Evolutionary conservation across 345 rosid species (phyloP), one percentile per base, ranked within the genome.

Genomic region (Pistacia vera): DNA sequence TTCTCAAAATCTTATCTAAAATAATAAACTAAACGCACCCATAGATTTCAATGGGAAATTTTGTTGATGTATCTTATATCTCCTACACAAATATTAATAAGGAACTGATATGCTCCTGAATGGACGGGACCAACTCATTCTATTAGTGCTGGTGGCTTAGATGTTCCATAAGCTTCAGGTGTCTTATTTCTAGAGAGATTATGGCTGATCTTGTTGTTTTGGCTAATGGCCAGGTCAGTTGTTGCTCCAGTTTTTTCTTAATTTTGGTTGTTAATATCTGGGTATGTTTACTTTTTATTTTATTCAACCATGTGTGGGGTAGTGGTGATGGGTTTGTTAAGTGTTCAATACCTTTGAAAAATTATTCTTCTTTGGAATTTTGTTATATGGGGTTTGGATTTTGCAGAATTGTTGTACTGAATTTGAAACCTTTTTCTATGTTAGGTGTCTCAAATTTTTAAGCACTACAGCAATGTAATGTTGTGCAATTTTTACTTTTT

Each of bases 201-300:
- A 87, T 87, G 90, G 58, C 17, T 72, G 93, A 90, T 59, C 92
- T 92, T 71, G 92, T 90, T 16, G 73, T 89, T 69, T 64, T 90
- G 70, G 83, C 85, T 51, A 81, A 89, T 70, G 95, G 92, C 0
- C 85, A 84, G 95, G 95, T 89, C 73, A 17, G 76, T 44, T 38
- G 28, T 66, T 70, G 2, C 11, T 63, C 52, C n/a, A 33, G 11
- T 51, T 73, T 63, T 56, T 68, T 16, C 22, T 20, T 41, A 16
- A 52, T 65, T 74, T 52, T 17, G 13, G 12, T 49, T 44, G 20
- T 65, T 17, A 25, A 17, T 11, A 54, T 63, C 44, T 20, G 44
- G 54, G 66, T 72, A 17, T 48, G 1, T 38, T 33, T 12, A 25
- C 17, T 41, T 3, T 41, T 41, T 41, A 5, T 5, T 7, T 41